Percentiles rank a stretch among this genome's conserved stretches.
Evolutionary conservation across 257 asterid genomes (phyloP).

Genomic region (Parsonsia alboflavescens): DNA sequence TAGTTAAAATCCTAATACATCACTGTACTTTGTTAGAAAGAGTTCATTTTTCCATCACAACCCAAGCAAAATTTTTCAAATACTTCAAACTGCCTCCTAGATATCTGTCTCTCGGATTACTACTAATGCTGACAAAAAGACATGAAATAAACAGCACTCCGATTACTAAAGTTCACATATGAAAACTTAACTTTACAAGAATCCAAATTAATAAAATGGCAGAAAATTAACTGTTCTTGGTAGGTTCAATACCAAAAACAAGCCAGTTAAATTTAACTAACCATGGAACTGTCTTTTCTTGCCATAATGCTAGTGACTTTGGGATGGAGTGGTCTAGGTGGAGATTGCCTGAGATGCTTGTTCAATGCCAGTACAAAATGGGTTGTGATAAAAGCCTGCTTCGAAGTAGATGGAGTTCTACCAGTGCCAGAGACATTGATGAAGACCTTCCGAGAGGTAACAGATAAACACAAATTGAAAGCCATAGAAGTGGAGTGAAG

Average conservation of each 20-base stretch:
- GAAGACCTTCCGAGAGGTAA: conserved; percentile 25
- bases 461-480: conserved; percentile 41
- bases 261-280: conserved; percentile 27
- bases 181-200: neutral
- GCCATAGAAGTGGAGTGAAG: conserved; percentile 38
- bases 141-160: neutral
- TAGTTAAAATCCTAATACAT: neutral
- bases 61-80: neutral
- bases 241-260: neutral
- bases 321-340: conserved; percentile 14
- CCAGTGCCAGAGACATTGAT: neutral
- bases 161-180: neutral
- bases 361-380: conserved; percentile 18
- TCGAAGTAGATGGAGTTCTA: conserved; percentile 12
- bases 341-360: conserved; percentile 9
- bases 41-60: neutral
- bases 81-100: neutral
- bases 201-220: neutral
- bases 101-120: neutral
- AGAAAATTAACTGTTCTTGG: neutral
- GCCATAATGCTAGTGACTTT: conserved; percentile 39
- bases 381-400: conserved; percentile 17
- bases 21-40: neutral
- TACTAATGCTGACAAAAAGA: neutral
- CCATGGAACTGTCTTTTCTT: conserved; percentile 33